A percentile compares a stretch with the other conserved stretches of the same genome.
Evolutionary conservation across 2,329 filamentous ascomycete genomes (phyloP).

Genomic region (Penicillium brevicompactum): DNA sequence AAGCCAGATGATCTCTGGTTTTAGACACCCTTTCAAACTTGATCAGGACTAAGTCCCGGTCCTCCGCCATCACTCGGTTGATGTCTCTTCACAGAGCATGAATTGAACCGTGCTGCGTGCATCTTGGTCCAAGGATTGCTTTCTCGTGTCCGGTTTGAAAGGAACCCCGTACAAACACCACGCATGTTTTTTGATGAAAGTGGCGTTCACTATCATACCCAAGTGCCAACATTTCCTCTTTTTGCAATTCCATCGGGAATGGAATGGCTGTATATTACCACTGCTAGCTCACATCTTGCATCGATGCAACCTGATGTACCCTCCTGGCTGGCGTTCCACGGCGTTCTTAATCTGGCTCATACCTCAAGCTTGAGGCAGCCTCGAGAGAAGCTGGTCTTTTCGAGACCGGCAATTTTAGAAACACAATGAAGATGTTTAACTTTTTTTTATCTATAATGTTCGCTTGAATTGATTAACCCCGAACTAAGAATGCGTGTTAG

Average conservation of each 20-base stretch:
- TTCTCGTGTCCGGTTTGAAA: not conserved
- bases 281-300: not conserved
- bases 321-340: not conserved
- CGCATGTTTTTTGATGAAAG: not conserved
- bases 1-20: conserved; percentile 4
- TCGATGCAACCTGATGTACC: not conserved
- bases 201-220: not conserved
- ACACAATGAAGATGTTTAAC: not conserved
- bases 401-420: not conserved
- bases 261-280: not conserved
- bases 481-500: not conserved
- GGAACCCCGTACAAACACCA: not conserved
- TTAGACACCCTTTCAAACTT: not conserved
- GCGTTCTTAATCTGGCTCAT: conserved; percentile 1
- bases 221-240: not conserved
- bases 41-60: too few species aligned
- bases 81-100: not conserved
- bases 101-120: not conserved
- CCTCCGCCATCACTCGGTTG: not conserved
- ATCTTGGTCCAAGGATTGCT: not conserved
- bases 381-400: not conserved
- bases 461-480: not conserved
- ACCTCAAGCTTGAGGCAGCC: not conserved
- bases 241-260: not conserved
- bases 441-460: not conserved